Evolutionary conservation across 768 basidiomycete species (phyloP).

Genomic region (Piloderma croceum): DNA sequence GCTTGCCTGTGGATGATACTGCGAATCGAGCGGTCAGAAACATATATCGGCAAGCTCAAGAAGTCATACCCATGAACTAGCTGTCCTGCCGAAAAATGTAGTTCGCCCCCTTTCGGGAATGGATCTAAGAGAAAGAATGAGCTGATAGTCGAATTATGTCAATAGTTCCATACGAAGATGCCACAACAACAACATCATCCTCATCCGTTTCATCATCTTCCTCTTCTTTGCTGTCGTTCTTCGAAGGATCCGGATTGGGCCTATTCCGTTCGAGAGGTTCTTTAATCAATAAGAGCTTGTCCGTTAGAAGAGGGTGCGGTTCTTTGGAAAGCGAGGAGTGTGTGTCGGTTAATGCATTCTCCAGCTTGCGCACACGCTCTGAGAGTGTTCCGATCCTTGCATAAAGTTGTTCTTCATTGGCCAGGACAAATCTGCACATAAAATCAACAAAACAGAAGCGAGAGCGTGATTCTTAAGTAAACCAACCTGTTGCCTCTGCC

Average conservation of each 20-base stretch:
- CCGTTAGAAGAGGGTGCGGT: conserved; percentile 52
- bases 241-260: conserved; percentile 30
- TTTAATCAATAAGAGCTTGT: conserved; percentile 61
- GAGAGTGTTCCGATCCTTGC: conserved; percentile 60
- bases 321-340: conserved; percentile 44
- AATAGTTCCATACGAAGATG: too few relatives aligned
- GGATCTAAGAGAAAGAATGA: conserved; percentile 34
- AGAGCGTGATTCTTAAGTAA: not conserved
- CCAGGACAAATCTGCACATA: conserved; percentile 54
- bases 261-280: conserved; percentile 61
- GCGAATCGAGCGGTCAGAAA: conserved; percentile 11
- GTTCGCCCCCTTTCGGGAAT: conserved; percentile 58
- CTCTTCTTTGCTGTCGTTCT: conserved; percentile 43
- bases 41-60: too few relatives aligned
- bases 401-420: conserved; percentile 64
- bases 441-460: conserved; percentile 6
- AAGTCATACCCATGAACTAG: conserved; percentile 62
- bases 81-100: conserved; percentile 60
- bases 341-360: conserved; percentile 55
- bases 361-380: conserved; percentile 59
- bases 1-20: conserved; percentile 65
- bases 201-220: conserved; percentile 51
- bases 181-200: conserved; percentile 48
- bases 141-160: not conserved
- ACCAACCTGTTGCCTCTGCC: conserved; percentile 66